Base-by-base conservation (phyloP, 2,329 filamentous ascomycete species). In the Diaporthe nobilis region DNA sequence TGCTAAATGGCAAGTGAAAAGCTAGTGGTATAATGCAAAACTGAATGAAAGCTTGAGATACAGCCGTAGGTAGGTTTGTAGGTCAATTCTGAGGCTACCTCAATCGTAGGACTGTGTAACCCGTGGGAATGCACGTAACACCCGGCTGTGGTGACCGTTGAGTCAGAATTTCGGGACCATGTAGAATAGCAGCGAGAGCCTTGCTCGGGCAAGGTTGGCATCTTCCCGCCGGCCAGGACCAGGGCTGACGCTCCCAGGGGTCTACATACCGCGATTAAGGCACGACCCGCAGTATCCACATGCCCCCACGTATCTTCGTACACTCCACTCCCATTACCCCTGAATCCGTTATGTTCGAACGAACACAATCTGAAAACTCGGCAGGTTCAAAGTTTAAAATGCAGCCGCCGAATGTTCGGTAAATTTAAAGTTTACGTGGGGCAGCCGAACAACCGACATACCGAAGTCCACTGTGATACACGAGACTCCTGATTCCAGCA, bases 401-500 rank as follows among this genome's bases (percentile, higher is more conserved):
- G n/a, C 51, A 53, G 25, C 51, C 51, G 49, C 49, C 47, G n/a
- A 53, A 10, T 28, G 4, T 12, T 53, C 51, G 51, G 55, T 9
- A 34, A 58, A 31, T 13, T 20, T 58, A 37, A 58, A 25, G 55
- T 37, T 37, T 22, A n/a, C 55, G 34, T 53, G 55, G 55, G 55
- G 17, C 20, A 34, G 7, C 57, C 57, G 57, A 60, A 34, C 20
- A 39, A 60, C 57, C 57, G 57, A 60, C 4, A 60, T 60, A 20
- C 57, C 57, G 57, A 60, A 60, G 57, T 15, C 31, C 57, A 34
- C 57, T 39, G 57, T 17, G 15, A 28, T n/a, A 53, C 10, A 53
- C 57, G 17, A 60, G 10, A 39, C 57, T n/a, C 57, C 57, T 22
- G 4, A 60, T 39, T 60, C 57, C 57, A 60, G 31, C 55, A 60